phyloP scores from a whole-genome alignment of 371 early-diverging fungal species.

The Mucor mucedo region DNA sequence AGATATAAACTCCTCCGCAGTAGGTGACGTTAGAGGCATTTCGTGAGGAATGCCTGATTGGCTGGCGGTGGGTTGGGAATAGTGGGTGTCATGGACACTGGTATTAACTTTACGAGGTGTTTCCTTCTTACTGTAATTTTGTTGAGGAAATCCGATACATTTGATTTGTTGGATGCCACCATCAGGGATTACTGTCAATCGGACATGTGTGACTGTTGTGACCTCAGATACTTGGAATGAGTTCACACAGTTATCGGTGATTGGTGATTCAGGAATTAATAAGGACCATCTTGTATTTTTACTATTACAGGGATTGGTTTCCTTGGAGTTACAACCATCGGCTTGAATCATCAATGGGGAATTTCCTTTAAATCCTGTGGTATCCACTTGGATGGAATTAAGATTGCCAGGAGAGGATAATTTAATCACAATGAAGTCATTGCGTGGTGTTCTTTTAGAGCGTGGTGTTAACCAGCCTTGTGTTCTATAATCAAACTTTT shows the following conservation, averaged over 20 bases:
- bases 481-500: slow-evolving; percentile 30
- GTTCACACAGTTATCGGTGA: not conserved
- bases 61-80: no score
- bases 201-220: slow-evolving; percentile 24
- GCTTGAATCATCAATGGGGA: slow-evolving; percentile 26
- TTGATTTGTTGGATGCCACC: slow-evolving; percentile 43
- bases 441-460: slow-evolving; percentile 56
- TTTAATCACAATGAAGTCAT: slow-evolving; percentile 71
- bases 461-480: slow-evolving; percentile 80
- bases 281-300: slow-evolving; percentile 21
- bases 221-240: not conserved
- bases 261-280: slow-evolving; percentile 8
- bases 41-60: not conserved
- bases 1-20: not conserved
- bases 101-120: no score
- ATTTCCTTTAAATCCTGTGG: slow-evolving; percentile 62
- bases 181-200: slow-evolving; percentile 35
- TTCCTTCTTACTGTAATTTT: no score
- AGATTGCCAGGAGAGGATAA: slow-evolving; percentile 71
- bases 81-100: no score
- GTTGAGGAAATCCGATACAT: not conserved
- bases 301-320: slow-evolving; percentile 28
- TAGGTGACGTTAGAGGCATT: no score
- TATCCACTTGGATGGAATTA: slow-evolving; percentile 71
- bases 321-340: slow-evolving; percentile 33